phyloP scores from a whole-genome alignment of 2,329 filamentous ascomycete species.

The Atkinsonella hypoxylon region DNA sequence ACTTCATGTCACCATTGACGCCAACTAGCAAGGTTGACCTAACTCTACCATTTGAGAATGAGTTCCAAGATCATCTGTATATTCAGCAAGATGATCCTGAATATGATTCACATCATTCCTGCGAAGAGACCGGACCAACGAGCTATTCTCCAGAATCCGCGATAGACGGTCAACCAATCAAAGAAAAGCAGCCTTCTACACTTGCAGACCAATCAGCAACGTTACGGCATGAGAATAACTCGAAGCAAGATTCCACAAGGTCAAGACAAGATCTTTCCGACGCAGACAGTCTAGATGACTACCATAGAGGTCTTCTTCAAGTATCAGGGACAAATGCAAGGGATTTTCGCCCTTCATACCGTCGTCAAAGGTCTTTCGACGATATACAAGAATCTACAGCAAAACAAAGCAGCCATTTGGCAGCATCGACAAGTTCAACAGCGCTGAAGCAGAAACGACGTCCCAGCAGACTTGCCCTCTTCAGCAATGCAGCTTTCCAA shows the following conservation, averaged over 20 bases:
- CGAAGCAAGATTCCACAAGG: not conserved
- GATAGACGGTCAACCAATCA: not conserved
- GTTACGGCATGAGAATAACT: not conserved
- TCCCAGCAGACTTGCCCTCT: not conserved
- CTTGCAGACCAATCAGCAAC: not conserved
- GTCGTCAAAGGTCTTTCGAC: not conserved
- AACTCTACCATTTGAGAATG: constrained; percentile 3
- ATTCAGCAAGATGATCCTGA: not conserved
- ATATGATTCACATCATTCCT: too few species aligned
- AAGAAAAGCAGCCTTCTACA: not conserved
- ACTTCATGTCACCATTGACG: constrained; percentile 1
- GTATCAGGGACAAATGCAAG: not conserved
- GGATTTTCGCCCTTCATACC: not conserved
- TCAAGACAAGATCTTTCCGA: not conserved
- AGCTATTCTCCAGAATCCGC: not conserved
- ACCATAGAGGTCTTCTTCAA: constrained; percentile 3
- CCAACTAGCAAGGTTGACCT: not conserved
- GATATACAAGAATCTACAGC: not conserved
- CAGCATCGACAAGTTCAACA: not conserved
- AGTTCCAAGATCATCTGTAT: not conserved
- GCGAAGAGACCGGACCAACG: not conserved
- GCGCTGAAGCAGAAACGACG: not conserved
- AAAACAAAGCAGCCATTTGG: not conserved
- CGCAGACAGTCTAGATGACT: not conserved
- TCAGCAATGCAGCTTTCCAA: not conserved